Percentiles rank a stretch among this genome's conserved stretches.
Conservation (phyloP, 768 basidiomycete genomes). For the Rhizopogon sp. region DNA sequence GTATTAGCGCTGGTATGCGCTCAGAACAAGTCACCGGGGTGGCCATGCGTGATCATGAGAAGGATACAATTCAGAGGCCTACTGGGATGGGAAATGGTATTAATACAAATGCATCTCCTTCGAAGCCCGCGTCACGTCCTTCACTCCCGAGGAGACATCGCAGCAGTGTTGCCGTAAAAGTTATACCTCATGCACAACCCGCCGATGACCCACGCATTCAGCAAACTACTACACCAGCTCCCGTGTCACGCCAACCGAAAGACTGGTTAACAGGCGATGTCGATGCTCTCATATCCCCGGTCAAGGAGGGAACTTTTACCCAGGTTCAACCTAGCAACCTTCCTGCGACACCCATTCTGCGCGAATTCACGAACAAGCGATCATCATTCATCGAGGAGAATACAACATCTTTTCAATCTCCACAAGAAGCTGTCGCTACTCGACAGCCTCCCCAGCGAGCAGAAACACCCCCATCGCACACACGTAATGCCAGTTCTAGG, state of each 20-base stretch:
- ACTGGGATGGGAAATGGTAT: slow-evolving; percentile 13
- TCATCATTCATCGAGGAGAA: slow-evolving; percentile 59
- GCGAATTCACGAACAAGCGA: slow-evolving; percentile 70
- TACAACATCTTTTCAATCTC: slow-evolving; percentile 19
- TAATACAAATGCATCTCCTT: slow-evolving; percentile 1
- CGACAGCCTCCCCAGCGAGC: slow-evolving; percentile 12
- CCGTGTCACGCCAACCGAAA: slow-evolving; percentile 28
- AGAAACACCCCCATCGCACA: slow-evolving; percentile 13
- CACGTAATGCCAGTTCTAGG: slow-evolving; percentile 29
- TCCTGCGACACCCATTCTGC: slow-evolving; percentile 44
- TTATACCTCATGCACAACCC: slow-evolving; percentile 9
- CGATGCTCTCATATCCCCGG: slow-evolving; percentile 25
- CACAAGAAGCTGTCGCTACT: slow-evolving; percentile 29
- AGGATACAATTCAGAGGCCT: slow-evolving; percentile 6
- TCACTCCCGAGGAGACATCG: slow-evolving; percentile 45
- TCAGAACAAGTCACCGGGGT: slow-evolving; percentile 55
- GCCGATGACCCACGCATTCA: slow-evolving; percentile 15
- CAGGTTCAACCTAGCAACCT: slow-evolving; percentile 7
- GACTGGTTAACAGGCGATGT: slow-evolving; percentile 80
- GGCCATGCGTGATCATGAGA: slow-evolving; percentile 40
- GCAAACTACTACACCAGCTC: slow-evolving; percentile 7
- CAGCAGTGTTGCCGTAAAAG: slow-evolving; percentile 43
- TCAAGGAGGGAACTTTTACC: slow-evolving; percentile 12
- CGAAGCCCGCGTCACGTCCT: slow-evolving; percentile 30
- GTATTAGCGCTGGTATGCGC: slow-evolving; percentile 32